Base-by-base conservation (phyloP, 2,329 filamentous ascomycete genomes). In the Geosmithia flava region DNA sequence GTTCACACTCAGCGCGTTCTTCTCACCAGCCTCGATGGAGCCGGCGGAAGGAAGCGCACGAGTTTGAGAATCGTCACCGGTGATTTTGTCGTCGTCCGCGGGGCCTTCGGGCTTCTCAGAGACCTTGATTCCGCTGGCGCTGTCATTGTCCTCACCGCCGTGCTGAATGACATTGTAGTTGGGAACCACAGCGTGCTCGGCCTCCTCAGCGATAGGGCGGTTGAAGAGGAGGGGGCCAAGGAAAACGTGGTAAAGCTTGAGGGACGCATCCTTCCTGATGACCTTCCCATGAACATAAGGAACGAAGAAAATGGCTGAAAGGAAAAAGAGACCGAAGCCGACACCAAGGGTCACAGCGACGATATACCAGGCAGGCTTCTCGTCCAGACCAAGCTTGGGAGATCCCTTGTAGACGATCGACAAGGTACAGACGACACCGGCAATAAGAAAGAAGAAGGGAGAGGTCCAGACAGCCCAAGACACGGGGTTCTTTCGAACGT, bases 391-490 rank as follows among this genome's bases (percentile, higher is more conserved):
- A 29, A 86, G 74, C 50, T 71, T 80, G 20, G 85, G 83, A 10
- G 84, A 87, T 30, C 85, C 85, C 73, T 89, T 88, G 75, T 87
- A 88, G 55, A 89, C 84, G 56, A 90, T 80, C 42, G 82, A 87
- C 5, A 90, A 72, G 0, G 84, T 85, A 67, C 83, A 87, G 57
- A 89, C 67, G 50, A 82, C 86, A 48, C 74, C 82, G 49, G 85
- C 83, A 50, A 89, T 76, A 49, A 88, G 77, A 74, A 89, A 89
- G 69, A 82, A 89, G 67, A 85, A 78, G 10, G 85, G 85, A 2
- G 83, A 81, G 47, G 76, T 82, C 67, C 73, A 87, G 48, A 89
- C 76, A 23, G 84, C 83, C 83, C 82, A 87, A 7, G 71, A 75
- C 2, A 86, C 72, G 6, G 85, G 83, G 63, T 86, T 80, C 64